These are phyloP conservation scores for Beauveria sp. DNA, from an alignment of 2,329 filamentous ascomycete species.

Conservation along the genomic window DNA sequence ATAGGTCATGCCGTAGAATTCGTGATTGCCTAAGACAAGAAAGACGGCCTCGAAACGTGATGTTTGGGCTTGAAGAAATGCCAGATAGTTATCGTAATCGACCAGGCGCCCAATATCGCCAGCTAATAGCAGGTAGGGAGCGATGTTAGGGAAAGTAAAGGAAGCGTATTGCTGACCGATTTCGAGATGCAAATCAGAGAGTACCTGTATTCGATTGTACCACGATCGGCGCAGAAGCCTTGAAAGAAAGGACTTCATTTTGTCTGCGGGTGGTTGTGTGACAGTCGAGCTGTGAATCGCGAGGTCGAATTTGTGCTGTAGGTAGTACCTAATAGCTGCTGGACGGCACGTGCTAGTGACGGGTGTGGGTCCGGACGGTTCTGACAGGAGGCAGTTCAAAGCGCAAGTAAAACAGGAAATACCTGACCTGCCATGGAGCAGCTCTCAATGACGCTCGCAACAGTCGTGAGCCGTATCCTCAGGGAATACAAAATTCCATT, in stretches of 20 bases:
- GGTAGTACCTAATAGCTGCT: not conserved
- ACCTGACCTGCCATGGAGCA: not conserved
- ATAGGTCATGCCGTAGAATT: constrained; percentile 36
- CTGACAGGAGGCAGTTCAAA: not conserved
- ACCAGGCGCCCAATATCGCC: constrained; percentile 44
- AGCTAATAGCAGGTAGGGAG: constrained; percentile 34
- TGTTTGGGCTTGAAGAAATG: constrained; percentile 35
- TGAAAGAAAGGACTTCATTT: constrained; percentile 8
- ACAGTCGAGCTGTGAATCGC: too few relatives aligned
- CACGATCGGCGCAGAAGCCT: constrained; percentile 14
- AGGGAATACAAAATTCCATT: constrained; percentile 7
- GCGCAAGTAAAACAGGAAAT: too few relatives aligned
- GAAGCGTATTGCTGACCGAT: constrained; percentile 26
- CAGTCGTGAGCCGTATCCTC: constrained; percentile 4
- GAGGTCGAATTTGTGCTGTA: too few relatives aligned
- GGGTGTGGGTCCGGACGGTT: not conserved
- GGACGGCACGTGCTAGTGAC: not conserved
- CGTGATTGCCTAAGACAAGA: constrained; percentile 45
- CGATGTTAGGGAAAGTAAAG: constrained; percentile 26
- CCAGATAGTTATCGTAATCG: constrained; percentile 36
- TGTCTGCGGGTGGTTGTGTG: not conserved
- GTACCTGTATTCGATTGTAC: constrained; percentile 15
- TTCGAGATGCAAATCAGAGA: constrained; percentile 39
- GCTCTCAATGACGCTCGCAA: not conserved
- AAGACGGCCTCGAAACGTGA: constrained; percentile 36